Conservation (phyloP, 257 asterid genomes). For the Penstemon davidsonii region DNA sequence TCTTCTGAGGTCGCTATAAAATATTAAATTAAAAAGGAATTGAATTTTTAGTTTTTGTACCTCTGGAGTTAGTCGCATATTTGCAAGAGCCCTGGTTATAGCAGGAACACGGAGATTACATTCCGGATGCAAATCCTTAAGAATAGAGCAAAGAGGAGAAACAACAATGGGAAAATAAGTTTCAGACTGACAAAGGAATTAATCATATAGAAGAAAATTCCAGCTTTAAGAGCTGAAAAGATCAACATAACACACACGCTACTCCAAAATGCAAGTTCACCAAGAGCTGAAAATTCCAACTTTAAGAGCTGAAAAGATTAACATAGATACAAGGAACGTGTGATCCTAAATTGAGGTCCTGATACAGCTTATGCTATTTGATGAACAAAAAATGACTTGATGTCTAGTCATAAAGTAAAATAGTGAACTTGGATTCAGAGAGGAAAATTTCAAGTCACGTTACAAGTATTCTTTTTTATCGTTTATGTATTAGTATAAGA, state of each 20-base stretch:
- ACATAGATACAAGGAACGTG: slow-evolving; percentile 17
- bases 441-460: no score
- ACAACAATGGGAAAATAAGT: neutral
- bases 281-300: no score
- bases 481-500: no score
- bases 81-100: slow-evolving; percentile 59
- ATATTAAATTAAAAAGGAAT: neutral
- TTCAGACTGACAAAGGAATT: neutral
- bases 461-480: neutral
- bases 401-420: no score
- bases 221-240: neutral
- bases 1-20: neutral
- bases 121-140: slow-evolving; percentile 83
- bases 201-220: slow-evolving; percentile 8
- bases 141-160: slow-evolving; percentile 16
- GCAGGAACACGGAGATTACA: slow-evolving; percentile 93
- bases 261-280: no score
- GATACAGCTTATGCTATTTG: slow-evolving; percentile 7
- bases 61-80: slow-evolving; percentile 73
- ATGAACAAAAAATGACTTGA: no score
- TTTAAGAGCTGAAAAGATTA: neutral
- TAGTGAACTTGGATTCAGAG: no score
- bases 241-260: neutral
- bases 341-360: neutral
- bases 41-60: slow-evolving; percentile 38